These are phyloP conservation scores for Hypoxylon sp. DNA, from an alignment of 2,329 filamentous ascomycete genomes.

Conservation along the genomic window DNA sequence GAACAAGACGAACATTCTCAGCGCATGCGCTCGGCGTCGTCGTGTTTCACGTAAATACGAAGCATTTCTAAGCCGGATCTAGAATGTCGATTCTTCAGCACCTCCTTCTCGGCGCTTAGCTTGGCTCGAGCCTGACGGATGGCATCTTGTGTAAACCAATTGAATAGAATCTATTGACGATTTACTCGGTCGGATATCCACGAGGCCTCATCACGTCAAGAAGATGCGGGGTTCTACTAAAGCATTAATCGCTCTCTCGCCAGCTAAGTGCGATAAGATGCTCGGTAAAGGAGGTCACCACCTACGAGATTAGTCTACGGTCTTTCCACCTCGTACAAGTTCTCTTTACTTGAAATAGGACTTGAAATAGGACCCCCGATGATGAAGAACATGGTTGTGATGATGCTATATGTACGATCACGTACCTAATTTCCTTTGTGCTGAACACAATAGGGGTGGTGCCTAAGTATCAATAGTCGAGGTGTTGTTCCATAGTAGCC, in stretches of 20 bases:
- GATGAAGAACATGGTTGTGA: no score
- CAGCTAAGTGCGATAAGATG: slow-evolving; percentile 1
- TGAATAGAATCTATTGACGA: background rate
- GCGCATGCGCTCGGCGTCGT: background rate
- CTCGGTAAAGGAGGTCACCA: slow-evolving; percentile 30
- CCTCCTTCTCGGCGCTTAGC: slow-evolving; percentile 5
- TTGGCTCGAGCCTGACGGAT: background rate
- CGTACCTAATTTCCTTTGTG: no score
- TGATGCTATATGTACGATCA: no score
- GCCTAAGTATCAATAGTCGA: no score
- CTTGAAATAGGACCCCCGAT: no score
- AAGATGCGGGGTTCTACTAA: slow-evolving; percentile 11
- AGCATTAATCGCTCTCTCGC: background rate
- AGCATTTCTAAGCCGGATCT: background rate
- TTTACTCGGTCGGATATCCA: slow-evolving; percentile 3
- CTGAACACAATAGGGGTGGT: no score
- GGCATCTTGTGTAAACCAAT: slow-evolving; percentile 4
- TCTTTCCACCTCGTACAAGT: slow-evolving; percentile 7
- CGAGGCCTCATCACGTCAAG: slow-evolving; percentile 1
- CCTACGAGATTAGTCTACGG: background rate
- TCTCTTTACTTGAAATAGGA: no score
- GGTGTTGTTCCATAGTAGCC: no score
- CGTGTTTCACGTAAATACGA: background rate
- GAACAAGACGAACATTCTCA: background rate
- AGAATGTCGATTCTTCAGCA: no score